These are phyloP conservation scores for Acephala macrosclerotiorum DNA, from an alignment of 2,329 filamentous ascomycete species.

Conservation along the genomic window DNA sequence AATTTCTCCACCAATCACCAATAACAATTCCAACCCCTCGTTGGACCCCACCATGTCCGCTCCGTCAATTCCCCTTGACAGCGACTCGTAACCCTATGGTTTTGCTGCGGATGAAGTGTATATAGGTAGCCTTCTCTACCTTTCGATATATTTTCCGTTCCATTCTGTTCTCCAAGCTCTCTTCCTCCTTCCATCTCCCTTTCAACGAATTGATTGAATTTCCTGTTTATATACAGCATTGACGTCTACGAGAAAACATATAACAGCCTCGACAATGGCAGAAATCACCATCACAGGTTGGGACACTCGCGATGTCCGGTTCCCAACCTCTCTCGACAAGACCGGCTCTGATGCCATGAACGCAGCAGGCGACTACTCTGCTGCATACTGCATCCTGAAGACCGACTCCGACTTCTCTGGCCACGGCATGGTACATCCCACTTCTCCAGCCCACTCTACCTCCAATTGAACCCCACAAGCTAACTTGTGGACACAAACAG, in stretches of 20 bases:
- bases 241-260: neutral
- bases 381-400: slow-evolving; percentile 91
- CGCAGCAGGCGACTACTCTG: slow-evolving; percentile 88
- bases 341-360: slow-evolving; percentile 99
- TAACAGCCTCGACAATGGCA: slow-evolving; percentile 46
- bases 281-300: slow-evolving; percentile 77
- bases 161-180: slow-evolving; percentile 12
- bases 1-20: slow-evolving; percentile 34
- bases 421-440: slow-evolving; percentile 75
- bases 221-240: neutral
- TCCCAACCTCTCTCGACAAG: slow-evolving; percentile 92
- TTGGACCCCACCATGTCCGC: slow-evolving; percentile 18
- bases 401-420: slow-evolving; percentile 77
- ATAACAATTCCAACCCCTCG: slow-evolving; percentile 15
- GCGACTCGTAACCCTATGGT: slow-evolving; percentile 11
- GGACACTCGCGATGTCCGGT: slow-evolving; percentile 76
- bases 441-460: neutral
- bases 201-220: neutral
- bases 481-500: slow-evolving; percentile 45
- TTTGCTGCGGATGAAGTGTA: slow-evolving; percentile 1
- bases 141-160: neutral
- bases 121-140: slow-evolving; percentile 9
- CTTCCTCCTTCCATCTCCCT: neutral
- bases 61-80: slow-evolving; percentile 14
- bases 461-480: slow-evolving; percentile 10